Evolutionary conservation across 140 eudicot species (phyloP), one percentile per base, ranked within the genome.

Genomic region (Erigeron philadelphicus): DNA sequence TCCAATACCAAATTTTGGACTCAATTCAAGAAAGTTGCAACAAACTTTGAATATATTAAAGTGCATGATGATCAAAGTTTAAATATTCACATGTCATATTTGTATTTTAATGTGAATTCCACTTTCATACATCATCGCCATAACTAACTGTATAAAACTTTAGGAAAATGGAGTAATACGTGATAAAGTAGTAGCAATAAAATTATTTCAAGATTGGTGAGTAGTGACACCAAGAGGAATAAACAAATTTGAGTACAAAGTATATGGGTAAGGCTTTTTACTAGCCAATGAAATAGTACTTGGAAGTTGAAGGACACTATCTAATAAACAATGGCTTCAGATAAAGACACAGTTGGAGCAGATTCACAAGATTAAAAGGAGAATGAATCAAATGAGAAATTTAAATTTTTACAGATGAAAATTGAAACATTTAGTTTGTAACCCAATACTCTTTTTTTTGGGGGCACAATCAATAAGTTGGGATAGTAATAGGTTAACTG

Each of bases 221-320:
- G 70, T 60, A 41, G 62, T 61, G 70, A 62, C 64, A 38, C 71
- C 53, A 72, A 35, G 25, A 61, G 70, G 46, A 35, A 17, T 61
- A 60, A n/a, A 50, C 52, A 17, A 48, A 16, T 48, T 31, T 46
- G 11, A n/a, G 47, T 72, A 1, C 38, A 72, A 61, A 59, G 70
- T 38, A 38, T 21, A 57, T 47, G 60, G 40, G 18, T 6, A 46
- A 17, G 50, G 17, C 58, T 45, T 47, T 61, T 72, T 50, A 72
- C 59, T 54, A 62, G 31, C 68, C 52, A 63, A 63, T 63, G 40
- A 63, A 42, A 63, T 7, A 41, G 52, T 61, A 25, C 67, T 13
- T 61, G 52, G 52, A 38, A 61, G 25, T 49, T 72, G 70, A 72
- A 49, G 69, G 35, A 62, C 77, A 63, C 60, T 17, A 15, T 62